These are phyloP conservation scores for Recurvomyces mirabilis DNA, from an alignment of 495 filamentous ascomycete species.

Conservation along the genomic window DNA sequence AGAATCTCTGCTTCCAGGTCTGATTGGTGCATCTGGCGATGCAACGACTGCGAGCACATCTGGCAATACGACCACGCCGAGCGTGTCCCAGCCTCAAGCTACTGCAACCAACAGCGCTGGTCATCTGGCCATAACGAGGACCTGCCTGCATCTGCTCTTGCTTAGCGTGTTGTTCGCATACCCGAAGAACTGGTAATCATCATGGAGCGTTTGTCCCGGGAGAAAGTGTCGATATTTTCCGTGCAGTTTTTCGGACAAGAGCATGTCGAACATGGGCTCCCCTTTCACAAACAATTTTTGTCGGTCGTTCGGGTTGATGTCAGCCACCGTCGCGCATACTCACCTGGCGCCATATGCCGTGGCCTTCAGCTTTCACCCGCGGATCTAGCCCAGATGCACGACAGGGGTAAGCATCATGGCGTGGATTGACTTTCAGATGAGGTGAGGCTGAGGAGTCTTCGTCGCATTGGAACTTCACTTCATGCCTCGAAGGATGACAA, in stretches of 20 bases:
- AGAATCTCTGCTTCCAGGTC: neutral
- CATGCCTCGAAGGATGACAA: too few relatives aligned
- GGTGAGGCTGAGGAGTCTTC: too few relatives aligned
- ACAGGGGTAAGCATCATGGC: too few relatives aligned
- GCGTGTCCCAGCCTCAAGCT: neutral
- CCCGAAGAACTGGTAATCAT: neutral
- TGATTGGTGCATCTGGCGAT: neutral
- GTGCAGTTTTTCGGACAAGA: neutral
- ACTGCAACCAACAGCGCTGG: neutral
- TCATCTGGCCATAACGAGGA: neutral
- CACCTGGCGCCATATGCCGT: too few relatives aligned
- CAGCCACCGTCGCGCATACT: too few relatives aligned
- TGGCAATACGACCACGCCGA: neutral
- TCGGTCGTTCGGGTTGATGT: too few relatives aligned
- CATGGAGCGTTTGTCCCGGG: neutral
- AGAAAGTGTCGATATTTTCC: neutral
- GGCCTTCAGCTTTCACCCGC: too few relatives aligned
- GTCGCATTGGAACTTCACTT: too few relatives aligned
- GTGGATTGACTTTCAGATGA: too few relatives aligned
- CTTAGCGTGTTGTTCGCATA: neutral
- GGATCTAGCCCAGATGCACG: too few relatives aligned
- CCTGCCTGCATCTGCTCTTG: neutral
- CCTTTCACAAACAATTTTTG: too few relatives aligned
- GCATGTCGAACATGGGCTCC: too few relatives aligned
- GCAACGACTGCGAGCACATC: neutral